Percentiles rank a stretch among this genome's conserved stretches.
Evolutionary conservation across 805 yeast genomes (phyloP).

Genomic region (Ascoidea asiatica): DNA sequence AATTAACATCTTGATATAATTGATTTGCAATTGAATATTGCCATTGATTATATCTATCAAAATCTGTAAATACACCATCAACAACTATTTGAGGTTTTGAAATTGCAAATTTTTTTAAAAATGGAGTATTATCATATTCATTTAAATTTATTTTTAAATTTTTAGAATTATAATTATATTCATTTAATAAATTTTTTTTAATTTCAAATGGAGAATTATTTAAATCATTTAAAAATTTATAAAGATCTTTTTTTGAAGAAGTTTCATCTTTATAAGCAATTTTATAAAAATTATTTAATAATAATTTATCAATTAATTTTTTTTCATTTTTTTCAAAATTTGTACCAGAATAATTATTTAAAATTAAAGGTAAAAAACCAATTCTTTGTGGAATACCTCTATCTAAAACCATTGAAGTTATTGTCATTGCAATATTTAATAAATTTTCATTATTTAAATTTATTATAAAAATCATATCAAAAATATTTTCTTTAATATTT

Average conservation of each 20-base stretch:
- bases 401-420: slow-evolving; percentile 34
- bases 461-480: slow-evolving; percentile 57
- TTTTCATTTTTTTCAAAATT: slow-evolving; percentile 3
- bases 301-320: slow-evolving; percentile 12
- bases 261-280: slow-evolving; percentile 1
- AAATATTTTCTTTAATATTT: slow-evolving; percentile 56
- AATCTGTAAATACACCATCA: slow-evolving; percentile 56
- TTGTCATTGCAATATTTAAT: slow-evolving; percentile 32
- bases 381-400: slow-evolving; percentile 64
- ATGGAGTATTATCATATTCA: slow-evolving; percentile 12
- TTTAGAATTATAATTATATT: slow-evolving; percentile 4
- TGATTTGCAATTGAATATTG: slow-evolving; percentile 39
- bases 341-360: slow-evolving; percentile 2
- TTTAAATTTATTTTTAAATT: slow-evolving; percentile 1
- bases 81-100: slow-evolving; percentile 40
- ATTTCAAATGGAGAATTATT: neutral
- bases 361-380: slow-evolving; percentile 60
- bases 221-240: slow-evolving; percentile 8
- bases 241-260: slow-evolving; percentile 11
- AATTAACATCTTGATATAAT: slow-evolving; percentile 35
- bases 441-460: slow-evolving; percentile 43
- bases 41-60: slow-evolving; percentile 34
- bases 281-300: slow-evolving; percentile 6
- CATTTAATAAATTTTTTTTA: neutral
- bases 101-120: slow-evolving; percentile 26